Evolutionary conservation across 148 eudicot genomes (phyloP).

Genomic region (Polygonum maritimum): DNA sequence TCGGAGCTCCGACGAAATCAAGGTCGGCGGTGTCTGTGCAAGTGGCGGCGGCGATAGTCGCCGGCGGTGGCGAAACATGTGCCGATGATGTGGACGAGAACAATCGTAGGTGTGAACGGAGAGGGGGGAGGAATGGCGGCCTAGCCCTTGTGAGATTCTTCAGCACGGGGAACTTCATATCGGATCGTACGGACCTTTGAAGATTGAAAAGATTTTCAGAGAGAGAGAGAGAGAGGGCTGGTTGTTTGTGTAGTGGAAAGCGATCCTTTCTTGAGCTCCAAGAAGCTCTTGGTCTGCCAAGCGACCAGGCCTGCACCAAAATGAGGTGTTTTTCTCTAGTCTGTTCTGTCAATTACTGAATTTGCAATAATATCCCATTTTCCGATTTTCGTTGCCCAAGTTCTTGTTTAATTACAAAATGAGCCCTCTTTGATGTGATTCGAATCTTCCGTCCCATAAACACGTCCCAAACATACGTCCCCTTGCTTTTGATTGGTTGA

Average conservation of each 20-base stretch:
- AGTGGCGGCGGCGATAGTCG: slow-evolving; percentile 8
- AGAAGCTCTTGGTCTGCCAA: background rate
- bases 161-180: background rate
- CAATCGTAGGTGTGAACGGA: background rate
- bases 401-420: background rate
- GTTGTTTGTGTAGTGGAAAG: too few relatives aligned
- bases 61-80: background rate
- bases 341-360: background rate
- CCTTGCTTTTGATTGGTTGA: too few relatives aligned
- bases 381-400: background rate
- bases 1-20: slow-evolving; percentile 3
- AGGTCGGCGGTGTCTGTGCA: slow-evolving; percentile 19
- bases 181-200: background rate
- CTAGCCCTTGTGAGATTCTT: background rate
- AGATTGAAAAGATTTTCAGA: background rate
- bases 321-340: background rate
- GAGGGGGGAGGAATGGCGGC: background rate
- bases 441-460: too few relatives aligned
- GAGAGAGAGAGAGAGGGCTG: background rate
- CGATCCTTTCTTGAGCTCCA: slow-evolving; percentile 4
- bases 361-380: background rate
- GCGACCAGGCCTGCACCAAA: background rate
- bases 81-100: background rate
- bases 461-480: too few relatives aligned
- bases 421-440: background rate